These are phyloP conservation scores for Tetragonia tetragonoides DNA, from an alignment of 148 eudicot species.

Conservation along the genomic window DNA sequence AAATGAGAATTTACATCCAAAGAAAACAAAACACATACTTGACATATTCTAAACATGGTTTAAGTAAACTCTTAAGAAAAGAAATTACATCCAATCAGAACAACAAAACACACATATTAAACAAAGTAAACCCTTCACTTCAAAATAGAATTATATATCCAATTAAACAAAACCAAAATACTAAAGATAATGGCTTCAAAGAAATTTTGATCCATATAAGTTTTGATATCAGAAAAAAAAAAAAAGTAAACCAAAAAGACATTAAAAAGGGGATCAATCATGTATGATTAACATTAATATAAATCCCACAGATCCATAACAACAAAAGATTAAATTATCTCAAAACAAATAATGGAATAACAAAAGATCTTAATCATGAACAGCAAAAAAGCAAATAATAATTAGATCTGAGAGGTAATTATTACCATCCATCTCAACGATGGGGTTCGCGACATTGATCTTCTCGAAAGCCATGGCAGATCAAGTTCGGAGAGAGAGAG, in stretches of 20 bases:
- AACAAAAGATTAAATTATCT: not conserved
- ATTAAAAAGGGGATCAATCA: not conserved
- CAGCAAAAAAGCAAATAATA: not conserved
- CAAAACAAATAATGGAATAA: not conserved
- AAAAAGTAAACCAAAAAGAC: too few species aligned
- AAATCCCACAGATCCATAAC: not conserved
- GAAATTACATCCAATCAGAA: too few species aligned
- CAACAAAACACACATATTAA: too few species aligned
- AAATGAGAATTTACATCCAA: not conserved
- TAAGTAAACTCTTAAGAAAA: too few species aligned
- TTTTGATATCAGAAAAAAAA: too few species aligned
- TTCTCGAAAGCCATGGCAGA: constrained; percentile 50
- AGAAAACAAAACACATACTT: too few species aligned
- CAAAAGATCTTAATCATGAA: not conserved
- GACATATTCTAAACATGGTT: too few species aligned
- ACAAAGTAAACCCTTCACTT: too few species aligned
- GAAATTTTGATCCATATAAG: not conserved
- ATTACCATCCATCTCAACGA: constrained; percentile 93
- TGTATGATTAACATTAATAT: not conserved
- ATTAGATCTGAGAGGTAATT: not conserved
- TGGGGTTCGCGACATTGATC: constrained; percentile 87
- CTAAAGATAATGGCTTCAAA: not conserved
- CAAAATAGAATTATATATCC: too few species aligned
- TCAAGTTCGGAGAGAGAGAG: not conserved
- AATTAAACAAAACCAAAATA: too few species aligned